Base-by-base conservation (phyloP, 2,329 filamentous ascomycete species). In the Phialemoniopsis sp. region DNA sequence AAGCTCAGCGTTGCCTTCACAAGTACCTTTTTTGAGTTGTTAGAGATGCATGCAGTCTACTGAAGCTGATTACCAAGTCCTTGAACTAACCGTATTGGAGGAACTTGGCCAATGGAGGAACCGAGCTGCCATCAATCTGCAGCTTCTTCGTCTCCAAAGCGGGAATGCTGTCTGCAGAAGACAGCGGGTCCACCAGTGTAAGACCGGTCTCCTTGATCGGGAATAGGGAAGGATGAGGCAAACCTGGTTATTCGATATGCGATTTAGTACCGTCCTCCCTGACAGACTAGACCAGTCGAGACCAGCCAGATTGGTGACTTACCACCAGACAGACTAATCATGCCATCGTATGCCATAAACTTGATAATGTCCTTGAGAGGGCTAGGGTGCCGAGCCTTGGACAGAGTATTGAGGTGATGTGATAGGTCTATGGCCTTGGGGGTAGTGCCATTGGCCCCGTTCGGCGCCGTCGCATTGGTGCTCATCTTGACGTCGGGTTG, bases 281-380 rank as follows among this genome's bases (percentile, higher is more conserved):
- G 10, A 26, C 21, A 17, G n/a, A 15, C 7, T 29, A 7, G 28
- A 29, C 21, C 10, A 18, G n/a, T n/a, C 14, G 17, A 36, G 34
- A 13, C 6, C 19, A 28, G 8, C n/a, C n/a, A 26, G 21, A 26
- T 26, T 10, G 21, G 33, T 5, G 18, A 29, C 31, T 36, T 35
- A 57, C 55, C 56, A 45, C 55, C 56, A 3, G 56, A 56, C 5
- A 58, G 39, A 37, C 51, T 56, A 19, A 59, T 53, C 57, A 60
- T 60, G 13, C 54, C 57, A 40, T 59, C 57, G n/a, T 49, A 46
- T 2, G 40, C 50, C 57, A 59, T 59, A n/a, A 49, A 58, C 38
- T 53, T 53, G 41, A 60, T 51, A 16, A 59, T 60, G 29, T 59
- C 56, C 36, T 60, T 60, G 5, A 60, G 43, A 1, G 57, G 57